Conservation (phyloP, 1,139 yeast genomes). For the Protomyces lactucae-debilis region DNA sequence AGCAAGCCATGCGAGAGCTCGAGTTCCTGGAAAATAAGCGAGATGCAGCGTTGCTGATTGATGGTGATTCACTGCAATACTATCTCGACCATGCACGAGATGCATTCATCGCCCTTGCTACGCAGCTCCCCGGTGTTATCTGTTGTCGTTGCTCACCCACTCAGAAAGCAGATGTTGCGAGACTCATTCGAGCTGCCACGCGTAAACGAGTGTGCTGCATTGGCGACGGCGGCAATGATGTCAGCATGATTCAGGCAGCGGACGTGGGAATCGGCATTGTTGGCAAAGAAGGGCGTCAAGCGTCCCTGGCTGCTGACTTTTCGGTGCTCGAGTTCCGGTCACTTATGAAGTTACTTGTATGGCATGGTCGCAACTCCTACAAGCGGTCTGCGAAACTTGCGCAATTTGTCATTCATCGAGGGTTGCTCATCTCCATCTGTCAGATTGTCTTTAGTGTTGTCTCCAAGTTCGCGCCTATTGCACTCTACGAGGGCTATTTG, state of each 20-base stretch:
- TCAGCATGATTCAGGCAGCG: conserved; percentile 97
- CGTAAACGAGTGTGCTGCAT: conserved; percentile 92
- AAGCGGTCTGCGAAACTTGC: conserved; percentile 91
- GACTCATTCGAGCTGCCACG: conserved; percentile 67
- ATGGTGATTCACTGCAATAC: conserved; percentile 81
- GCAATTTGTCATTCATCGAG: conserved; percentile 94
- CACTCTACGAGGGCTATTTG: conserved; percentile 81
- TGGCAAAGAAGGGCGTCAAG: conserved; percentile 97
- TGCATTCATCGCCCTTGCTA: conserved; percentile 73
- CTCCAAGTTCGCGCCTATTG: conserved; percentile 85
- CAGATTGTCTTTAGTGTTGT: conserved; percentile 89
- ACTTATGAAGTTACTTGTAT: conserved; percentile 73
- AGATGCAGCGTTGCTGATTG: conserved; percentile 79
- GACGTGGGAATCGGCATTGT: conserved; percentile 99
- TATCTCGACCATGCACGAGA: conserved; percentile 58
- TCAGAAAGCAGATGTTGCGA: conserved; percentile 94
- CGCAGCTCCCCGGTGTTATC: conserved; percentile 79
- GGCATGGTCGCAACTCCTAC: conserved; percentile 98
- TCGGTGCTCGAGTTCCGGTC: conserved; percentile 89
- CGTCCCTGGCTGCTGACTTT: conserved; percentile 94
- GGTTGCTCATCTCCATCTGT: conserved; percentile 88
- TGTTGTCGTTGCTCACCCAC: conserved; percentile 99
- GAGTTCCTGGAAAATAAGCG: conserved; percentile 59
- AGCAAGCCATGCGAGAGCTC: conserved; percentile 64
- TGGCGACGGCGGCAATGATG: conserved; percentile 99